Evolutionary conservation across 441 rosid species (phyloP).

Genomic region (Heliophila coronopifolia): DNA sequence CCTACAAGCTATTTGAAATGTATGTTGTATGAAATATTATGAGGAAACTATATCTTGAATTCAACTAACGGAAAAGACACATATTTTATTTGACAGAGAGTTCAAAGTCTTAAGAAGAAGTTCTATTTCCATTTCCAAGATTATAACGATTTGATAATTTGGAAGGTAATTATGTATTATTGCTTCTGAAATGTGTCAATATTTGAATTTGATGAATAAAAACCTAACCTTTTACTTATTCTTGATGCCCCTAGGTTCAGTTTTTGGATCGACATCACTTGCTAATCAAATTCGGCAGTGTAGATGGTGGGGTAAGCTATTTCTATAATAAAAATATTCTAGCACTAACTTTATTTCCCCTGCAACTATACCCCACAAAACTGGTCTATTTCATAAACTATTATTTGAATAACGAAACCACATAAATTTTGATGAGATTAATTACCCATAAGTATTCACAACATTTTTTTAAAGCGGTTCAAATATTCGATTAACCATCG

Average conservation of each 20-base stretch:
- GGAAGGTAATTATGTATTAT: constrained; percentile 50
- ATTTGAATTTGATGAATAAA: not conserved
- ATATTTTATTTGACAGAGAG: constrained; percentile 44
- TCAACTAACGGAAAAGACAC: constrained; percentile 8
- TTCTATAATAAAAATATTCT: no score
- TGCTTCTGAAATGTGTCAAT: constrained; percentile 1
- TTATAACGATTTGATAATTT: constrained; percentile 83
- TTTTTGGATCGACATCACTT: constrained; percentile 93
- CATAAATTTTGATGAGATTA: no score
- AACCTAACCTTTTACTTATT: constrained; percentile 7
- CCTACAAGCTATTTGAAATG: no score
- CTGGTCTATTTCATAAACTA: no score
- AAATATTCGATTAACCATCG: no score
- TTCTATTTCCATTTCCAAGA: constrained; percentile 92
- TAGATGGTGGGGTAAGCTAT: constrained; percentile 86
- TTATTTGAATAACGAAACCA: no score
- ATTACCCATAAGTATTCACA: no score
- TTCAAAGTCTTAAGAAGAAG: constrained; percentile 79
- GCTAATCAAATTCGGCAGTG: constrained; percentile 85
- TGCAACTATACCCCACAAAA: no score
- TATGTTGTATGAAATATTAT: not conserved
- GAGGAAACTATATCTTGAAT: not conserved
- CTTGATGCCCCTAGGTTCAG: constrained; percentile 60
- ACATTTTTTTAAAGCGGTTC: no score
- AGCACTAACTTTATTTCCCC: no score